Conservation (phyloP, 306 rosid species). For the Fagus crenata region DNA sequence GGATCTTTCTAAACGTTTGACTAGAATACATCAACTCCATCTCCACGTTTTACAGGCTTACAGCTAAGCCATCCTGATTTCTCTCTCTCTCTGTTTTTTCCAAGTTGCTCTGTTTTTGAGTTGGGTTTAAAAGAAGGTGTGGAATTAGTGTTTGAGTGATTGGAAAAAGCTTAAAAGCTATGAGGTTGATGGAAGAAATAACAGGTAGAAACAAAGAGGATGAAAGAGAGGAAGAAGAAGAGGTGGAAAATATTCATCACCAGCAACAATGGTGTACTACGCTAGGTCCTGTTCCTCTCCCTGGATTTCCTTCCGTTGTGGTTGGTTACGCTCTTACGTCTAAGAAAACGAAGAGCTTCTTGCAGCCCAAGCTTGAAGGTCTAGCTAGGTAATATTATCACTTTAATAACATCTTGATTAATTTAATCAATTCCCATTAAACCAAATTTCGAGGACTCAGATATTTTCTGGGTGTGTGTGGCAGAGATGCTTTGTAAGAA, state of each 20-base stretch:
- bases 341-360: constrained; percentile 85
- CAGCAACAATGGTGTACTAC: constrained; percentile 33
- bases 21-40: too few relatives aligned
- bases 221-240: background rate
- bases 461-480: too few relatives aligned
- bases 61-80: too few relatives aligned
- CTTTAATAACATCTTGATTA: too few relatives aligned
- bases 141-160: too few relatives aligned
- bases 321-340: constrained; percentile 95
- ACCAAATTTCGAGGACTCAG: background rate
- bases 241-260: background rate
- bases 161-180: background rate
- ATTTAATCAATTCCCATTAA: too few relatives aligned
- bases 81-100: too few relatives aligned
- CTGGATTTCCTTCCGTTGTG: constrained; percentile 46
- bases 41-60: too few relatives aligned
- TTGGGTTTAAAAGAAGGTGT: too few relatives aligned
- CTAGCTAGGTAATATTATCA: constrained; percentile 65
- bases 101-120: too few relatives aligned
- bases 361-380: constrained; percentile 87
- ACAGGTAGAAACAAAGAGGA: constrained; percentile 35
- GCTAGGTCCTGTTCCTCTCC: too few relatives aligned
- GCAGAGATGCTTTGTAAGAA: background rate
- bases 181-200: constrained; percentile 57
- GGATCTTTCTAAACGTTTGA: too few relatives aligned